These are phyloP conservation scores for Eimeria zaria DNA, from an alignment of 169 alveolate genomes.

Conservation along the genomic window DNA sequence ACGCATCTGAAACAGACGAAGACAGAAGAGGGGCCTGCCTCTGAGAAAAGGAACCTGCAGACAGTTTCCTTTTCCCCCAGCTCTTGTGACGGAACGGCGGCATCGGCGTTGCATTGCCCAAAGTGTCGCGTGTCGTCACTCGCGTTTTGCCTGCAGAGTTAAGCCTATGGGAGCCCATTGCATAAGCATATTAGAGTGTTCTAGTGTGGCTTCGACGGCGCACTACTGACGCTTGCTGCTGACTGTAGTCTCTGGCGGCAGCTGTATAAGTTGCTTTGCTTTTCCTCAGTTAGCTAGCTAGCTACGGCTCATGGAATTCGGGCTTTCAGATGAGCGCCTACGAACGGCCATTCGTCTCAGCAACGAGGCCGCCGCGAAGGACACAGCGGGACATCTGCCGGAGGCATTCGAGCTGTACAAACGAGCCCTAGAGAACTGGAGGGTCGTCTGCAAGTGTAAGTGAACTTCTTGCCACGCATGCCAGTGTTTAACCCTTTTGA, in stretches of 20 bases:
- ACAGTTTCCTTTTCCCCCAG: background rate
- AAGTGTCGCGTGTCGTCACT: background rate
- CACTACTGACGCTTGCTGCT: background rate
- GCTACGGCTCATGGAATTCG: constrained; percentile 65
- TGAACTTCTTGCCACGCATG: background rate
- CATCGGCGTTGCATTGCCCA: background rate
- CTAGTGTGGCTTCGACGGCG: constrained; percentile 1
- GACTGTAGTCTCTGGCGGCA: background rate
- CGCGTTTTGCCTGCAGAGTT: background rate
- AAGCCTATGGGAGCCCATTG: background rate
- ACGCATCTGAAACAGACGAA: background rate
- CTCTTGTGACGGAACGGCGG: background rate
- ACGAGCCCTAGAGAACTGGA: constrained; percentile 85
- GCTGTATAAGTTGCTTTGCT: background rate
- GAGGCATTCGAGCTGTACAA: constrained; percentile 88
- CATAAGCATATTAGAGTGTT: background rate
- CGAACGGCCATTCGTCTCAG: constrained; percentile 85
- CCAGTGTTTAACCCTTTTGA: background rate
- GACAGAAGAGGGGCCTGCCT: background rate
- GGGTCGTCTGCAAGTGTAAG: constrained; percentile 83
- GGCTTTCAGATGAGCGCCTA: constrained; percentile 78
- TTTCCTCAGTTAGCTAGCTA: constrained; percentile 4
- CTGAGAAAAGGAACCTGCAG: background rate
- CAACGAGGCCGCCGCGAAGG: constrained; percentile 85
- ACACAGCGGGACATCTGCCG: constrained; percentile 81